phyloP scores from a whole-genome alignment of 371 early-diverging fungal species.

The Blakeslea trispora region DNA sequence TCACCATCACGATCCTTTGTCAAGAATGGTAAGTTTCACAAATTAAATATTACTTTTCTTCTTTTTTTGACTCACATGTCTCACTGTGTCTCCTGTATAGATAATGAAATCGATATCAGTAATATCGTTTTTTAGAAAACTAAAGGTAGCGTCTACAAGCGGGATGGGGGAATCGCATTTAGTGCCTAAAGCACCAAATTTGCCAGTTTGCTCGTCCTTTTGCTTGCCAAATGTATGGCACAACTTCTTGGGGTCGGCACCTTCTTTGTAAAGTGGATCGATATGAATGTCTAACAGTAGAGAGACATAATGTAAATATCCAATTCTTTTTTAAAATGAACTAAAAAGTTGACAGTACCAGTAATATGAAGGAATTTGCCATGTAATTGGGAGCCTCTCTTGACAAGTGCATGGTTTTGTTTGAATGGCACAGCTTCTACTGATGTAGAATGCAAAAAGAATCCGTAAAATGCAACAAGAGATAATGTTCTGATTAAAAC shows the following conservation, averaged over 20 bases:
- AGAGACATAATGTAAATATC: not conserved
- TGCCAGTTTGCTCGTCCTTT: constrained; percentile 24
- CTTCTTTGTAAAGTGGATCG: constrained; percentile 33
- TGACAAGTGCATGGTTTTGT: constrained; percentile 12
- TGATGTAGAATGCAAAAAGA: not conserved
- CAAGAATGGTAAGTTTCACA: constrained; percentile 1
- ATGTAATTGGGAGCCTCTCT: constrained; percentile 16
- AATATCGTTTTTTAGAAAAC: constrained; percentile 34
- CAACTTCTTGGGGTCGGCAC: constrained; percentile 26
- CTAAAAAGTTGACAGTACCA: constrained; percentile 20
- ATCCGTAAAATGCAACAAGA: too few species aligned
- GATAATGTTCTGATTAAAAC: too few species aligned
- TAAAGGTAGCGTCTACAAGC: constrained; percentile 38
- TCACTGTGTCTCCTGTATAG: constrained; percentile 53
- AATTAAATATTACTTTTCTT: constrained; percentile 1
- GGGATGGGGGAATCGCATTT: constrained; percentile 42
- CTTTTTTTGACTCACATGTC: constrained; percentile 50
- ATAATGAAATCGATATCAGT: constrained; percentile 48
- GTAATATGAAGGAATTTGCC: constrained; percentile 51
- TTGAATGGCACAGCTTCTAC: constrained; percentile 7
- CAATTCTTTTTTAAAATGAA: not conserved
- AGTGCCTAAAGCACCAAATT: constrained; percentile 40
- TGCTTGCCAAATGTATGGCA: constrained; percentile 29
- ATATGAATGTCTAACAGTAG: constrained; percentile 41
- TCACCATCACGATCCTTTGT: constrained; percentile 43